Conservation (phyloP, 257 asterid genomes). For the Agastache rugosa region DNA sequence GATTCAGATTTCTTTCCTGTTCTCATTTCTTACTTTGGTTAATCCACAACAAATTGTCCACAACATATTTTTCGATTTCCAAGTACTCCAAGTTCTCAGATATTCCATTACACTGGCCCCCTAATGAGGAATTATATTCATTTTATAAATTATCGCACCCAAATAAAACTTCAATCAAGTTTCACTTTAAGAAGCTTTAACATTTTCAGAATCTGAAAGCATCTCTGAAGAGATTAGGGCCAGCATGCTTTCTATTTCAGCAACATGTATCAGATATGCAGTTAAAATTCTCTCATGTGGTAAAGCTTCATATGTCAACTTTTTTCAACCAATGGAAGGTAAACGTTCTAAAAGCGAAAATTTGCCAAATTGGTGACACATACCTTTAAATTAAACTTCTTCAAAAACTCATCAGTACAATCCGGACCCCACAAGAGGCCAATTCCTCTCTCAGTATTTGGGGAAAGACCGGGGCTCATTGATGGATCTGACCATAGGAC, state of each 20-base stretch:
- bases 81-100: too few relatives aligned
- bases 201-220: slow-evolving; percentile 4
- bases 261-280: not conserved
- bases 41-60: too few relatives aligned
- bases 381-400: slow-evolving; percentile 77
- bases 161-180: slow-evolving; percentile 8
- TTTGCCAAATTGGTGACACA: slow-evolving; percentile 26
- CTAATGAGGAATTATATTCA: not conserved
- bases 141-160: not conserved
- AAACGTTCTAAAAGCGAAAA: not conserved
- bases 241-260: slow-evolving; percentile 11
- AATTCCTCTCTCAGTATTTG: slow-evolving; percentile 89
- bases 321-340: not conserved
- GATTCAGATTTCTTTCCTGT: too few relatives aligned
- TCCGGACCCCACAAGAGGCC: slow-evolving; percentile 99
- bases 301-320: not conserved
- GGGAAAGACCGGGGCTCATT: slow-evolving; percentile 84
- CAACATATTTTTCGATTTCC: too few relatives aligned
- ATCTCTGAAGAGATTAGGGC: not conserved
- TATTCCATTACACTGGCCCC: too few relatives aligned
- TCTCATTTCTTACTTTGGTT: too few relatives aligned
- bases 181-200: not conserved
- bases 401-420: slow-evolving; percentile 89
- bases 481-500: slow-evolving; percentile 98
- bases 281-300: not conserved